Conservation (phyloP, 805 yeast species). For the Ogataea saltuana region DNA sequence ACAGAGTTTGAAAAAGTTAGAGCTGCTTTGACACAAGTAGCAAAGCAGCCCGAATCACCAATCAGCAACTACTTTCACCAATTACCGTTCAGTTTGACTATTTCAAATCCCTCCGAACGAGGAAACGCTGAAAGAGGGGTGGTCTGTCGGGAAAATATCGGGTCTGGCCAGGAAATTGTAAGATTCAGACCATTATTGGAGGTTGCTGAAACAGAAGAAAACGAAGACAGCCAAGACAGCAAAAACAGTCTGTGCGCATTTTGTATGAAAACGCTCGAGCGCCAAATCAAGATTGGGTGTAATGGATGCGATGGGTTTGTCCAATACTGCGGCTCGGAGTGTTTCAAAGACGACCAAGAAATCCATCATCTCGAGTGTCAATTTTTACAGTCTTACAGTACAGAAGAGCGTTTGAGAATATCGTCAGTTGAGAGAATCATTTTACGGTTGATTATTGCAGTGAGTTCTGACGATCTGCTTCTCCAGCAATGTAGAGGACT, state of each 20-base stretch:
- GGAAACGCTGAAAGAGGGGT: conserved; percentile 17
- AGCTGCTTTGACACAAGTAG: conserved; percentile 11
- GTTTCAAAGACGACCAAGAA: conserved; percentile 14
- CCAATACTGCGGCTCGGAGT: conserved; percentile 20
- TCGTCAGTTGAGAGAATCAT: conserved; percentile 18
- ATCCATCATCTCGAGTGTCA: conserved; percentile 22
- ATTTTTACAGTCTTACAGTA: conserved; percentile 6
- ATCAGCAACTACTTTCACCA: conserved; percentile 8
- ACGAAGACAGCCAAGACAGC: conserved; percentile 12
- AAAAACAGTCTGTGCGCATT: conserved; percentile 15
- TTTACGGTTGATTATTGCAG: conserved; percentile 12
- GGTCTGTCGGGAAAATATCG: neutral
- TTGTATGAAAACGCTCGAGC: conserved; percentile 16
- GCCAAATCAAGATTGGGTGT: conserved; percentile 6
- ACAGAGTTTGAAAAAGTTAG: conserved; percentile 8
- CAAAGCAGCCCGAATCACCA: conserved; percentile 2
- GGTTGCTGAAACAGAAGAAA: conserved; percentile 18
- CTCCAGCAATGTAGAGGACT: conserved; percentile 20
- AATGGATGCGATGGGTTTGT: conserved; percentile 15
- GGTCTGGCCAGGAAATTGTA: conserved; percentile 9
- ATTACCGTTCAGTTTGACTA: conserved; percentile 11
- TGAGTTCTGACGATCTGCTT: conserved; percentile 5
- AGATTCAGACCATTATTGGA: conserved; percentile 15
- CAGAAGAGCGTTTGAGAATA: conserved; percentile 7
- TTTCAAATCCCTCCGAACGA: conserved; percentile 13